Evolutionary conservation across 371 early-diverging fungal species (phyloP).

Genomic region (Rhizomucor pusillus): DNA sequence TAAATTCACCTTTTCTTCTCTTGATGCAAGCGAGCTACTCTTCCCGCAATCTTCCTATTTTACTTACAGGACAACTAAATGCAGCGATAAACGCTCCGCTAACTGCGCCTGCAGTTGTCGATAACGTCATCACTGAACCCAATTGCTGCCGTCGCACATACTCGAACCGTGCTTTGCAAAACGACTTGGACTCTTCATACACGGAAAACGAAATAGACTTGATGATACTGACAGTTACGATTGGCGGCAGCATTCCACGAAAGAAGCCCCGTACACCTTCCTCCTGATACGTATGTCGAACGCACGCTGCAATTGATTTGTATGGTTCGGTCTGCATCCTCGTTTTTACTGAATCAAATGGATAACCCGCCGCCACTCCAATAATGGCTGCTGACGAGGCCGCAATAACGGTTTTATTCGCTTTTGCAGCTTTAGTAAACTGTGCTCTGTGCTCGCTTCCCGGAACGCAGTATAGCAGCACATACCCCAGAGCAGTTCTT

Average conservation of each 20-base stretch:
- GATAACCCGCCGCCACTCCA: slow-evolving; percentile 61
- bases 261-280: slow-evolving; percentile 77
- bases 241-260: slow-evolving; percentile 70
- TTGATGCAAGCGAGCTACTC: not conserved
- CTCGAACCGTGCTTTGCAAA: slow-evolving; percentile 24
- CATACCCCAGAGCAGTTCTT: slow-evolving; percentile 21
- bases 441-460: too few species aligned
- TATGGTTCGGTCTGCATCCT: slow-evolving; percentile 80
- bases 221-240: slow-evolving; percentile 74
- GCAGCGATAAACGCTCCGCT: slow-evolving; percentile 69
- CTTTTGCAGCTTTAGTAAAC: too few species aligned
- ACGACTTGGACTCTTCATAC: slow-evolving; percentile 58
- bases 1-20: not conserved
- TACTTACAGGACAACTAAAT: slow-evolving; percentile 59
- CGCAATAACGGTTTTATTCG: slow-evolving; percentile 57
- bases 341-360: slow-evolving; percentile 82
- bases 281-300: slow-evolving; percentile 61
- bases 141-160: slow-evolving; percentile 26
- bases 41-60: not conserved
- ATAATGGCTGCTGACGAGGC: slow-evolving; percentile 63
- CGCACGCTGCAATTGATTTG: slow-evolving; percentile 65
- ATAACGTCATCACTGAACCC: slow-evolving; percentile 47
- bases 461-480: not conserved
- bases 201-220: slow-evolving; percentile 77
- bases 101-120: slow-evolving; percentile 59